Conservation (phyloP, 495 filamentous ascomycete genomes). For the Lasiosphaeria ovina region DNA sequence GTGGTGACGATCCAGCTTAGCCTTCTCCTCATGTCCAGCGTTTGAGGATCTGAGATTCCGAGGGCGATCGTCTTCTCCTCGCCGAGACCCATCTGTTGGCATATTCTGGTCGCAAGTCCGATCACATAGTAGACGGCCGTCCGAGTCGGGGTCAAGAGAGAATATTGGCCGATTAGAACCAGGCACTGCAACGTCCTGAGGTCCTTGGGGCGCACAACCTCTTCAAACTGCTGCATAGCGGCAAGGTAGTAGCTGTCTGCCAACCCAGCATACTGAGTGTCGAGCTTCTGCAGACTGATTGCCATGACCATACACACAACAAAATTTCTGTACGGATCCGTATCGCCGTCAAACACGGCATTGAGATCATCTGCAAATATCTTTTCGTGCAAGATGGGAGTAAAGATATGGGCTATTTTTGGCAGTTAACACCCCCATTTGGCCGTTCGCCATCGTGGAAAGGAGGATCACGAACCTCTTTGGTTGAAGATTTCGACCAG, state of each 20-base stretch:
- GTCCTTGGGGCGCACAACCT: constrained; percentile 74
- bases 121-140: constrained; percentile 90
- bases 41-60: constrained; percentile 58
- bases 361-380: constrained; percentile 72
- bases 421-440: constrained; percentile 11
- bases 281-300: constrained; percentile 86
- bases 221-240: constrained; percentile 76
- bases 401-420: constrained; percentile 72
- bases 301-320: constrained; percentile 84
- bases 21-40: constrained; percentile 84
- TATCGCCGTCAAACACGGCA: constrained; percentile 72
- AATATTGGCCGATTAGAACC: constrained; percentile 84
- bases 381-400: constrained; percentile 81
- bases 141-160: constrained; percentile 81
- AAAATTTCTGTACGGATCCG: constrained; percentile 80
- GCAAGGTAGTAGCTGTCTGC: constrained; percentile 91
- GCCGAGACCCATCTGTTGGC: constrained; percentile 78
- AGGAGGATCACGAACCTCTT: constrained; percentile 59
- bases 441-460: background rate
- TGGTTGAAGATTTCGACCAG: constrained; percentile 77
- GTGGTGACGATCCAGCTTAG: constrained; percentile 80
- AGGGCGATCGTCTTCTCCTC: constrained; percentile 79
- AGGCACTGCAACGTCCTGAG: constrained; percentile 87
- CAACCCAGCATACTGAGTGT: constrained; percentile 71
- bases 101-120: constrained; percentile 78